Evolutionary conservation across 2,329 filamentous ascomycete species (phyloP).

Genomic region (Aspergillus cejpii): DNA sequence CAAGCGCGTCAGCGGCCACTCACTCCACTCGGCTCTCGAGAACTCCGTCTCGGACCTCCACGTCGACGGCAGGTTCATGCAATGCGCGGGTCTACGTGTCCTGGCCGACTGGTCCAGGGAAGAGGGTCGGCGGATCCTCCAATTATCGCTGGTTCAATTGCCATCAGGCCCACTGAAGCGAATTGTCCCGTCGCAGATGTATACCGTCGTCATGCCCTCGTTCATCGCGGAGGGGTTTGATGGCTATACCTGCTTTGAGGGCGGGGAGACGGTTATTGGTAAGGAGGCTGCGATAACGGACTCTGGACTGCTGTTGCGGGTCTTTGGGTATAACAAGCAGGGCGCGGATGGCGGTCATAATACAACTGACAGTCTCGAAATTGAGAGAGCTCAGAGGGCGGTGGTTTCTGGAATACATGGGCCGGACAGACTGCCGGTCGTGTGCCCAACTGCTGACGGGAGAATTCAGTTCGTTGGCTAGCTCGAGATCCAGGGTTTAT

Average conservation of each 20-base stretch:
- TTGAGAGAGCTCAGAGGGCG: constrained; percentile 6
- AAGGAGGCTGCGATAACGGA: constrained; percentile 22
- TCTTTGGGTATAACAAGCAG: constrained; percentile 6
- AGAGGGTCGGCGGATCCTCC: constrained; percentile 5
- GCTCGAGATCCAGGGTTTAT: not conserved
- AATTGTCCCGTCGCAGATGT: constrained; percentile 4
- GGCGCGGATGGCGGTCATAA: not conserved
- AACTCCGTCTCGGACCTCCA: constrained; percentile 24
- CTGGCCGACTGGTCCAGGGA: constrained; percentile 13
- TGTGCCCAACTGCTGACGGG: constrained; percentile 9
- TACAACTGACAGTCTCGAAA: not conserved
- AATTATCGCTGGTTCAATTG: constrained; percentile 5
- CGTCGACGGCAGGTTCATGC: constrained; percentile 23
- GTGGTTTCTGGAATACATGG: constrained; percentile 3
- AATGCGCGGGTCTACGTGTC: constrained; percentile 17
- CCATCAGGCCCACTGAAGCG: constrained; percentile 6
- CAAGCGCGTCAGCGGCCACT: constrained; percentile 13
- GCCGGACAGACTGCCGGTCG: constrained; percentile 10
- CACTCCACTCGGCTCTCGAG: constrained; percentile 15
- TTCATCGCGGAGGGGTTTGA: constrained; percentile 23
- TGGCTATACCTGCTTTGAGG: constrained; percentile 17
- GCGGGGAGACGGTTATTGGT: constrained; percentile 14
- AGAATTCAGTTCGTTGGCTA: constrained; percentile 8
- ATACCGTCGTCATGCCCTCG: constrained; percentile 9
- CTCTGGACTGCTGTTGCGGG: constrained; percentile 16